Evolutionary conservation across 2,329 filamentous ascomycete genomes (phyloP).

Genomic region (Exophiala sp.): DNA sequence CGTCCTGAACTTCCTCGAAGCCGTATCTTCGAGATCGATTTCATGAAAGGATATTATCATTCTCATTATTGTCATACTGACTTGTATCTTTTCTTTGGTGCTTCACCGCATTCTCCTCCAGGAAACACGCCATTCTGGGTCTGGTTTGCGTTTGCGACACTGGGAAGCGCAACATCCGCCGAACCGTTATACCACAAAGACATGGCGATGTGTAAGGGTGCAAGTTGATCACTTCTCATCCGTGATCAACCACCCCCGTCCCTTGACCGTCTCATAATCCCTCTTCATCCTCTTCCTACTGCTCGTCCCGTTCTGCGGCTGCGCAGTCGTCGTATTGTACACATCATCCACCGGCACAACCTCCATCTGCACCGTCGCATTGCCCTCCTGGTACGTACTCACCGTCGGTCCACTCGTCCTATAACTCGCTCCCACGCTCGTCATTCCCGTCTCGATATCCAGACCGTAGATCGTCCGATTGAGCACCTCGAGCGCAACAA

Average conservation of each 20-base stretch:
- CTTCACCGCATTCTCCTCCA: too few relatives aligned
- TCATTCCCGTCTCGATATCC: conserved; percentile 52
- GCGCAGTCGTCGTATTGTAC: conserved; percentile 25
- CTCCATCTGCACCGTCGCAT: conserved; percentile 24
- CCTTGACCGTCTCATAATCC: neutral
- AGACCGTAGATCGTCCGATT: conserved; percentile 56
- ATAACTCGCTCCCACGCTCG: conserved; percentile 44
- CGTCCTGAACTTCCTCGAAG: too few relatives aligned
- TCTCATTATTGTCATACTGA: too few relatives aligned
- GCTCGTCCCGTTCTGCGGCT: conserved; percentile 19
- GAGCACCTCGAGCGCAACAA: conserved; percentile 59
- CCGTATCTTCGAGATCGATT: too few relatives aligned
- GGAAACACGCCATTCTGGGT: too few relatives aligned
- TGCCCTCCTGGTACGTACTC: conserved; percentile 45
- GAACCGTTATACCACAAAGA: too few relatives aligned
- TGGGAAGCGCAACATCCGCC: too few relatives aligned
- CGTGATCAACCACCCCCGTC: neutral
- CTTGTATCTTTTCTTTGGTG: too few relatives aligned
- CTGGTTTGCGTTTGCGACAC: too few relatives aligned
- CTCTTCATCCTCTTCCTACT: neutral
- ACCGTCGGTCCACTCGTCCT: conserved; percentile 48
- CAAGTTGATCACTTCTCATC: neutral
- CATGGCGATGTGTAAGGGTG: too few relatives aligned
- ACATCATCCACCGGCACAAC: conserved; percentile 16
- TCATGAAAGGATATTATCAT: too few relatives aligned